Conservation (phyloP, 306 rosid species). For the Rubus parviflorus region DNA sequence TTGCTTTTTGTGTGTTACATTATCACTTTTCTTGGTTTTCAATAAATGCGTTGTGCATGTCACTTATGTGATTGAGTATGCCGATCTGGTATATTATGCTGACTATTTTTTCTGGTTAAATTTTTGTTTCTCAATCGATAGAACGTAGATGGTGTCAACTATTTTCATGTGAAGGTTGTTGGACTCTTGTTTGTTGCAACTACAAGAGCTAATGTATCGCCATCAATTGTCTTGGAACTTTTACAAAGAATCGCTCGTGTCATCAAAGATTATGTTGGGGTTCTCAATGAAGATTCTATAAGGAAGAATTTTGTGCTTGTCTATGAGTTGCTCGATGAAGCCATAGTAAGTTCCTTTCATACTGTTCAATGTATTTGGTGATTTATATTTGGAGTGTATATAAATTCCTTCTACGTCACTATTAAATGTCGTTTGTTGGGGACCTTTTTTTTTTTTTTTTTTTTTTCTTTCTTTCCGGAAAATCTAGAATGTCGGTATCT, state of each 20-base stretch:
- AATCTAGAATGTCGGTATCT: neutral
- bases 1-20: neutral
- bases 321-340: slow-evolving; percentile 89
- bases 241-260: slow-evolving; percentile 86
- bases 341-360: slow-evolving; percentile 59
- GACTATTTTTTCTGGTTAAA: neutral
- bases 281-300: slow-evolving; percentile 79
- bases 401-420: slow-evolving; percentile 17
- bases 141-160: slow-evolving; percentile 87
- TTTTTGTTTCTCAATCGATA: slow-evolving; percentile 27
- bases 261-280: slow-evolving; percentile 82
- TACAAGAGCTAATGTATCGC: slow-evolving; percentile 67
- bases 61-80: slow-evolving; percentile 2
- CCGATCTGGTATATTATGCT: slow-evolving; percentile 12
- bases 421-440: neutral
- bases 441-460: no score
- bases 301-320: slow-evolving; percentile 82
- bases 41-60: neutral
- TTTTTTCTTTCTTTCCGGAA: neutral
- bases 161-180: slow-evolving; percentile 86
- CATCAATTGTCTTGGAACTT: slow-evolving; percentile 82
- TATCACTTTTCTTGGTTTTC: slow-evolving; percentile 4
- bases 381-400: slow-evolving; percentile 20
- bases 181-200: slow-evolving; percentile 86
- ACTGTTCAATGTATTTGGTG: slow-evolving; percentile 1